Base-by-base conservation (phyloP, 2,329 filamentous ascomycete genomes). In the Aphanocladium album region DNA sequence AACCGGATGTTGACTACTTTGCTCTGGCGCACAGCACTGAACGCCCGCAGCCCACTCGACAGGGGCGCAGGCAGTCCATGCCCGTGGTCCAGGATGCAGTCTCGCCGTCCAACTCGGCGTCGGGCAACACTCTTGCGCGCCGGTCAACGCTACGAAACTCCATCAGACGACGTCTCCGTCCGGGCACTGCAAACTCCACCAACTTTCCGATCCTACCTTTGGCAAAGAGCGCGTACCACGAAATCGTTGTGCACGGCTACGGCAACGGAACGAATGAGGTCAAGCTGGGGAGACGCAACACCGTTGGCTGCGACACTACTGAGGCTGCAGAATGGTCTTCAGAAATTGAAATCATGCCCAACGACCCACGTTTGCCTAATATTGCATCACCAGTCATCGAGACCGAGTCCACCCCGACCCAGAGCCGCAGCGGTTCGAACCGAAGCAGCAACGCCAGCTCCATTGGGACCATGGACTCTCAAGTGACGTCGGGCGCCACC, bases 1-100 rank as follows among this genome's bases (percentile, higher is more conserved):
- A 80, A 61, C 81, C 82, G 0, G 83, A 86, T 53, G 78, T 85
- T 47, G 81, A 85, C 64, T 83, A 84, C 63, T 77, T 80, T 58
- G 78, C 78, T 0, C 70, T 80, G 8, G 73, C 74, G 0, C 76
- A 79, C 61, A 70, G 72, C 53, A 62, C 63, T 57, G 50, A 55
- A n/a, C 49, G 35, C 21, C 50, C 45, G 5, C 47, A 37, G 25
- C 39, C 55, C 2, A 7, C 23, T 9, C 46, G 35, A 27, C 50
- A 46, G 21, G 33, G 46, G n/a, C 61, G 61, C 39, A 21, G 52
- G 16, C 45, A 51, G 52, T 60, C 52, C 4, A 30, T 52, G 46
- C 39, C n/a, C 5, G 12, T 55, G 62, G 16, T 62, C 64, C 60
- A 33, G 46, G 7, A 50, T 64, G 2, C 58, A 68, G 33, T 21